A percentile compares a stretch with the other conserved stretches of the same genome.
Conservation (phyloP, 257 asterid species). For the Solanum ossicruentum region DNA sequence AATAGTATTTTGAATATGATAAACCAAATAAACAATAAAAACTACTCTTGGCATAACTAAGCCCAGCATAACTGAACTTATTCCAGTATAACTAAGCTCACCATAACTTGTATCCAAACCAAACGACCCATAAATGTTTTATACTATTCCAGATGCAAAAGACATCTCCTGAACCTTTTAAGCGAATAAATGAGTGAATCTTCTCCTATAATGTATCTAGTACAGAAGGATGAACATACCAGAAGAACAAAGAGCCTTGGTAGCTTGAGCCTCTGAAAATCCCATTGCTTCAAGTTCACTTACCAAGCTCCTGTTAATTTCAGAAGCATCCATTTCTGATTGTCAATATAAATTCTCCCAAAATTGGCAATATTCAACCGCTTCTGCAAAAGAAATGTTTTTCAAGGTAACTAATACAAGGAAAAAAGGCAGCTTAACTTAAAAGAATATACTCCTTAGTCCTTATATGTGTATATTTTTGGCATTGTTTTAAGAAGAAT, state of each 20-base stretch:
- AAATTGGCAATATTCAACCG: not conserved
- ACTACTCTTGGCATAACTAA: too few relatives aligned
- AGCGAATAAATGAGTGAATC: not conserved
- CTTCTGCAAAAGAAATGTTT: not conserved
- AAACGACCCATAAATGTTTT: not conserved
- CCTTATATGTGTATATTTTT: not conserved
- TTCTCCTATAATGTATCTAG: not conserved
- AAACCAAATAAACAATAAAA: too few relatives aligned
- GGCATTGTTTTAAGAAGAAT: not conserved
- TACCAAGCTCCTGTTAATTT: constrained; percentile 35
- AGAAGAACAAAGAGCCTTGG: constrained; percentile 38
- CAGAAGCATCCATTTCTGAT: constrained; percentile 24
- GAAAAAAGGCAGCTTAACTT: not conserved
- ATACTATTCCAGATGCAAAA: not conserved
- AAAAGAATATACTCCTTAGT: not conserved
- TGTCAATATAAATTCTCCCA: not conserved
- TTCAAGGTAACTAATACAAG: not conserved
- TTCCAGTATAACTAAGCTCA: too few relatives aligned
- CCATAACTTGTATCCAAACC: too few relatives aligned
- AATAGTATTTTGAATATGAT: too few relatives aligned
- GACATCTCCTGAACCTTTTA: not conserved
- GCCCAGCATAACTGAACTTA: too few relatives aligned
- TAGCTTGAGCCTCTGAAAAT: constrained; percentile 42
- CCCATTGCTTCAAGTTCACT: constrained; percentile 63
- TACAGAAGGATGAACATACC: constrained; percentile 24